Base-by-base conservation (phyloP, 1,284 basidiomycete genomes). In the Omphalotus olearius region DNA sequence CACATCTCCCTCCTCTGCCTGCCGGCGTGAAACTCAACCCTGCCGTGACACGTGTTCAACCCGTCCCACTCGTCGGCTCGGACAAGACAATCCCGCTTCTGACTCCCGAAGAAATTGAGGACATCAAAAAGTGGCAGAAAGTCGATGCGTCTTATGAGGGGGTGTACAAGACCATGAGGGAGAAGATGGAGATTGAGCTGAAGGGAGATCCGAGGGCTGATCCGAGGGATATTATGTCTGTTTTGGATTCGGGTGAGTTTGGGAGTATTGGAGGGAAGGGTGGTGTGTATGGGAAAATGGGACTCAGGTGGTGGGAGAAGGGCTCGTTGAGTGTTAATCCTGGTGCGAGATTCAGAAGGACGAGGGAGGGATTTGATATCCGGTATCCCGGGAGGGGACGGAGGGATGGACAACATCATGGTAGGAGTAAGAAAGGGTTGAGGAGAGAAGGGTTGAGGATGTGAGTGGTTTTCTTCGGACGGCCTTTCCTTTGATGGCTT, bases 401-500 rank as follows among this genome's bases (percentile, higher is more conserved):
- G 62, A 65, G 59, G 65, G 66, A 35, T 59, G 62, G 60, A 64
- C 45, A 33, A 11, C 26, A 48, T 35, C 52, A 71, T 63, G 64
- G 70, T 55, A 70, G 69, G 51, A 73, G 75, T 58, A 77, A 75
- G 66, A 80, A 77, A 60, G 73, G 76, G 26, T 73, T 76, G 20
- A 78, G 72, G 66, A 72, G 89, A 60, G 88, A 91, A 62, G 86
- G 91, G 17, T 66, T 88, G 60, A 82, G 75, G 64, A 65, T 88
- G 84, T 89, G 62, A 69, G 83, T 79, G 23, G 20, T 46, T 57
- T 50, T 56, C 55, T 53, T 53, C 59, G 33, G 5, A 23, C 23
- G 23, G 37, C 39, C 40, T 47, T 4, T 42, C 38, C 10, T 48
- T 47, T 25, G n/a, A n/a, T n/a, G n/a, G n/a, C n/a, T n/a, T n/a